These are phyloP conservation scores for Cladosporium sp. DNA, from an alignment of 2,329 filamentous ascomycete species.

Conservation along the genomic window DNA sequence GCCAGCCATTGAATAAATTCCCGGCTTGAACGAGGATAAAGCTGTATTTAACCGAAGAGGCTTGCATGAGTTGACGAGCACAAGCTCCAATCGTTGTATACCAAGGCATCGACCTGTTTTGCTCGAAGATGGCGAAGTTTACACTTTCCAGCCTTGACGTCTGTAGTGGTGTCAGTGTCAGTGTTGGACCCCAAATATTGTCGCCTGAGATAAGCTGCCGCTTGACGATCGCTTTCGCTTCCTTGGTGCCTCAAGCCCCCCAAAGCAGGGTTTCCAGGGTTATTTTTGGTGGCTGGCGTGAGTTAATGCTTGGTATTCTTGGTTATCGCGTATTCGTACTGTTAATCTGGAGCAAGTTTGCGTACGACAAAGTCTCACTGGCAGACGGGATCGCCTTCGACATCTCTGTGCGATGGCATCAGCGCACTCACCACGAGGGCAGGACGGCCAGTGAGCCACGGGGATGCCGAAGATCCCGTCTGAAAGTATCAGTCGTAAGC, in stretches of 20 bases:
- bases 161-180: not conserved
- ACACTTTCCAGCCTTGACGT: slow-evolving; percentile 2
- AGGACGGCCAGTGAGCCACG: not conserved
- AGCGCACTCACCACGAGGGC: not conserved
- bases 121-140: not conserved
- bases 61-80: not conserved
- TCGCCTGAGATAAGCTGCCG: slow-evolving; percentile 18
- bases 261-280: not conserved
- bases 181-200: slow-evolving; percentile 1
- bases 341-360: not conserved
- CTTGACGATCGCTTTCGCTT: slow-evolving; percentile 18
- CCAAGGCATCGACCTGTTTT: not conserved
- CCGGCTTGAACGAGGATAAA: not conserved
- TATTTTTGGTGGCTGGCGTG: slow-evolving; percentile 13
- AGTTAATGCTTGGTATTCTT: slow-evolving; percentile 9
- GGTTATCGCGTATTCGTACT: not conserved
- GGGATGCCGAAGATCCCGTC: not conserved
- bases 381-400: not conserved
- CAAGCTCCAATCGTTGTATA: not conserved
- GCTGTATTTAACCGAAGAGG: not conserved
- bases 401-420: not conserved
- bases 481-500: not conserved
- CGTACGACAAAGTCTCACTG: not conserved
- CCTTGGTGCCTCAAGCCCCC: not conserved
- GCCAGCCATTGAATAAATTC: slow-evolving; percentile 11